These are phyloP conservation scores for Pseudogymnoascus sp. DNA, from an alignment of 2,329 filamentous ascomycete species.

Conservation along the genomic window DNA sequence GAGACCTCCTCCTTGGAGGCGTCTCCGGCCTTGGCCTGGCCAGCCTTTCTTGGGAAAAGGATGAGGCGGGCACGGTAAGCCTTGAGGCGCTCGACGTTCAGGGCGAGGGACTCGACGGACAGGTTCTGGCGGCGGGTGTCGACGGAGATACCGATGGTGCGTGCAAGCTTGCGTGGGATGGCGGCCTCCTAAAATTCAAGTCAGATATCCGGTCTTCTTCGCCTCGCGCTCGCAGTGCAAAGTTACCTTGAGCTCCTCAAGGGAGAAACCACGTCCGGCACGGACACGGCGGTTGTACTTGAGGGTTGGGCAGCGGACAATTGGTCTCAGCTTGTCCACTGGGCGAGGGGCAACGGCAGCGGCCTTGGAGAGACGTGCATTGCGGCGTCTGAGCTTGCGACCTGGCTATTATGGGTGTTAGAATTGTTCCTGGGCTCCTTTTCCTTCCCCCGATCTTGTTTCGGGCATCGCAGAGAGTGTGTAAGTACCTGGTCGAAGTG, in stretches of 20 bases:
- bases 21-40: conserved; percentile 90
- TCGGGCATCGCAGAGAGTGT: conserved; percentile 16
- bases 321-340: conserved; percentile 90
- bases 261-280: conserved; percentile 93
- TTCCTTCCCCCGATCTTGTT: conserved; percentile 13
- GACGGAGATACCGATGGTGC: conserved; percentile 95
- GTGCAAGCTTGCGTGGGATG: conserved; percentile 87
- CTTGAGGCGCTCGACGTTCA: conserved; percentile 96
- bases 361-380: conserved; percentile 89
- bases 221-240: conserved; percentile 3
- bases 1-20: conserved; percentile 72
- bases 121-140: conserved; percentile 96
- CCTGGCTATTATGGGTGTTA: conserved; percentile 59
- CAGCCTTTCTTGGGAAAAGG: conserved; percentile 92
- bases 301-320: conserved; percentile 95
- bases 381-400: conserved; percentile 87
- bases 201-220: conserved; percentile 15
- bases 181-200: conserved; percentile 65
- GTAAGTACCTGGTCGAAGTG: conserved; percentile 96
- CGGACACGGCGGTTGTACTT: conserved; percentile 99
- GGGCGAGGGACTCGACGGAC: conserved; percentile 85
- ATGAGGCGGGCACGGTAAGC: conserved; percentile 95
- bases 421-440: conserved; percentile 22
- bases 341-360: conserved; percentile 91
- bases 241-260: conserved; percentile 92